Base-by-base conservation (phyloP, 805 yeast species). In the Yarrowia alimentaria region DNA sequence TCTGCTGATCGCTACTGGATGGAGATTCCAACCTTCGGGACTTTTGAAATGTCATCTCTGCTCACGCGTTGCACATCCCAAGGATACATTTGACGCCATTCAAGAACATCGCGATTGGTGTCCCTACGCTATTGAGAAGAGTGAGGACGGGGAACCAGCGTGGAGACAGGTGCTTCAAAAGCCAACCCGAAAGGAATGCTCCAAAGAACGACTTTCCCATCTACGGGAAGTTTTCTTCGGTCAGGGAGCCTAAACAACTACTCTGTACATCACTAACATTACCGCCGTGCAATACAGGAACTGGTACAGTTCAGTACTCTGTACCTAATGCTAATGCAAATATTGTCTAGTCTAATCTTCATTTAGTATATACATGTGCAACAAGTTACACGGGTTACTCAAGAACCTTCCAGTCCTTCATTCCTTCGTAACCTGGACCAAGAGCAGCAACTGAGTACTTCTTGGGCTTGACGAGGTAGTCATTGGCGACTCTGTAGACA, bases 401-500 rank as follows among this genome's bases (percentile, higher is more conserved):
- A 21, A 43, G 29, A 5, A 43, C 22, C 12, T 20, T 43, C 50
- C 50, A 43, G 24, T 43, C 24, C 6, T 9, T 17, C 47, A 40
- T 43, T 16, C 21, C 16, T 8, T 30, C 35, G n/a, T 30, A 30
- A 3, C 50, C 50, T 6, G 50, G 50, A 12, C 50, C 50, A 5
- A 43, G 37, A 21, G 37, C 50, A 9, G 50, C 50, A 4, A 43
- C 50, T 3, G 50, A 43, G 37, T 43, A 30, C 30, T 21, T 37
- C 9, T 9, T 14, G 22, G 50, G 50, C 14, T 43, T 16, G 21
- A 43, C 30, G 57, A 85, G 69, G 59, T 86, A 90, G 61, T 78
- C 77, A 54, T 80, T 80, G n/a, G 84, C 80, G 16, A 71, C 96
- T 9, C 74, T 71, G 32, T 71, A 66, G 49, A 91, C 73, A 60